Evolutionary conservation across 495 filamentous ascomycete genomes (phyloP), one percentile per base, ranked within the genome.

Genomic region (Glonium stellatum): DNA sequence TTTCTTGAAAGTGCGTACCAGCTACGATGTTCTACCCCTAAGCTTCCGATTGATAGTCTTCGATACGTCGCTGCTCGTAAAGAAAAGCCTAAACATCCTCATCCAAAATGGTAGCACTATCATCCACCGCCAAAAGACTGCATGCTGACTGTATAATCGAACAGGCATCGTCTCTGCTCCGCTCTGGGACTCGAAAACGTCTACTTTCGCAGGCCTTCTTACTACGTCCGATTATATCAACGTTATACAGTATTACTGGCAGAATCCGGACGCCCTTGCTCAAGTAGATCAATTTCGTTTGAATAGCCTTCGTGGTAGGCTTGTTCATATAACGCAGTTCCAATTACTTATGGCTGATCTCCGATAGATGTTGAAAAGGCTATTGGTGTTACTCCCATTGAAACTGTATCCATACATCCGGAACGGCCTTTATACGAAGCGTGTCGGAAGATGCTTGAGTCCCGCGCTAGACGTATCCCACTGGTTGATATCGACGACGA

Each of bases 161-260:
- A 60, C 71, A 97, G 93, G 91, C 71, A 97, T 99, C 73, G 93
- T 99, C 48, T 99, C 93, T 44, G 93, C 93, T 22, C 93, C 93
- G 25, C 80, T 99, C 63, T 99, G 93, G 93, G 93, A 99, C 74
- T 96, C 92, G 35, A 89, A 89, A 57, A 88, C 86, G 4, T 96
- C 91, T 25, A 90, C 86, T 22, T 99, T 97, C 70, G 93, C 95
- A 23, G 93, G 93, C 53, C 79, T 97, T 23, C 80, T 99, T 68
- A 97, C 93, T 21, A 95, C 89, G 49, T 93, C 90, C 62, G 93
- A 99, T 73, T 99, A 93, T 72, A 88, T 99, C 78, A 99, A 99
- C 71, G 87, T 99, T 57, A 95, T 99, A 55, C 95, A 97, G 75
- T 99, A 97, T 73, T 97, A 97, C 77, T 97, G 93, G 84, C 92